Evolutionary conservation across 2,329 filamentous ascomycete genomes (phyloP).

Genomic region (Huntiella moniliformis): DNA sequence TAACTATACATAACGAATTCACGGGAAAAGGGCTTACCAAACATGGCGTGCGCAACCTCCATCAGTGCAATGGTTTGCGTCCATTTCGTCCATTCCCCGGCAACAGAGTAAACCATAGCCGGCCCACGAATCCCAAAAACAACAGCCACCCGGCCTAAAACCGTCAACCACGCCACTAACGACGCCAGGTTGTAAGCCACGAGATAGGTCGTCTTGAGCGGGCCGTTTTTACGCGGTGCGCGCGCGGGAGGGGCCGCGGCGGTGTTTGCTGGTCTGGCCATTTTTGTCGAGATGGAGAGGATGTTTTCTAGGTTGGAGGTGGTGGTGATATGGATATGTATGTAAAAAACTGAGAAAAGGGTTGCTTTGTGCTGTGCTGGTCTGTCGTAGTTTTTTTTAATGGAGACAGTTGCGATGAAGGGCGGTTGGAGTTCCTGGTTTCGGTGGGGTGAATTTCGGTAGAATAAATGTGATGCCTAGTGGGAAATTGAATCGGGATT

Average conservation of each 20-base stretch:
- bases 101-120: conserved; percentile 37
- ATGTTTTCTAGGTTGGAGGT: background rate
- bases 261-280: conserved; percentile 1
- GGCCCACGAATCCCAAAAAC: conserved; percentile 37
- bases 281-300: background rate
- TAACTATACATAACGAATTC: background rate
- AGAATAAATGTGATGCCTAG: too few species aligned
- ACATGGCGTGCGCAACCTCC: conserved; percentile 64
- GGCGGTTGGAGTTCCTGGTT: too few species aligned
- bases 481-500: too few species aligned
- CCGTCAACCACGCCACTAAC: conserved; percentile 56
- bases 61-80: conserved; percentile 70
- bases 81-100: conserved; percentile 52
- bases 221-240: conserved; percentile 10
- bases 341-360: background rate
- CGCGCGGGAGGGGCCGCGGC: conserved; percentile 15
- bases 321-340: background rate
- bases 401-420: background rate
- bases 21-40: conserved; percentile 34
- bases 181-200: conserved; percentile 70
- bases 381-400: background rate
- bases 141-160: conserved; percentile 48
- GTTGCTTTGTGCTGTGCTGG: background rate
- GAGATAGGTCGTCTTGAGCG: conserved; percentile 48
- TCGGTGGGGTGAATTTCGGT: too few species aligned